Evolutionary conservation across 1,139 yeast species (phyloP).

Genomic region (Tardiomyces depauwii): DNA sequence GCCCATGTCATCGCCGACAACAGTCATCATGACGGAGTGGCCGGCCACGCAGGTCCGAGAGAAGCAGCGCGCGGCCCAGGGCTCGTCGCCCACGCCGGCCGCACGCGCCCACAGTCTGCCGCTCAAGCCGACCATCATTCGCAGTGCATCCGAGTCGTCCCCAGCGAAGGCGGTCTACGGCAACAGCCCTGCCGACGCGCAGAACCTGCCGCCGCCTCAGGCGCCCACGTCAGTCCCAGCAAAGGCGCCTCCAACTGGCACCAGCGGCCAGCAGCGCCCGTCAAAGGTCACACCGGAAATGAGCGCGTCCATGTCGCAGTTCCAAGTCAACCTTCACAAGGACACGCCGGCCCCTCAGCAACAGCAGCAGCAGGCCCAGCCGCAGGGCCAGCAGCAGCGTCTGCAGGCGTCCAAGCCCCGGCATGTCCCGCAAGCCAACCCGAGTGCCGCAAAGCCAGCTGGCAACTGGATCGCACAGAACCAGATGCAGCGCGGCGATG

Average conservation of each 20-base stretch:
- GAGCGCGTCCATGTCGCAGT: slow-evolving; percentile 20
- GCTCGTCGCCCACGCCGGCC: neutral
- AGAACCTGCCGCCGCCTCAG: slow-evolving; percentile 1
- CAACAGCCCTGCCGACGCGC: slow-evolving; percentile 4
- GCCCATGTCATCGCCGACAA: neutral
- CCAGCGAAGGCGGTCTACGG: slow-evolving; percentile 22
- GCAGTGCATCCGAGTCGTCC: slow-evolving; percentile 9
- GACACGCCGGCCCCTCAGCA: neutral
- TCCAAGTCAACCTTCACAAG: slow-evolving; percentile 18
- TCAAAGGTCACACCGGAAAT: slow-evolving; percentile 16
- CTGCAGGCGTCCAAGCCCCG: too few relatives aligned
- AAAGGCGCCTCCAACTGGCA: slow-evolving; percentile 2
- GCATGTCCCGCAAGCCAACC: too few relatives aligned
- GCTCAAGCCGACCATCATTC: neutral
- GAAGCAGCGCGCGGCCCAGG: neutral
- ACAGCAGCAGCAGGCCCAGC: neutral
- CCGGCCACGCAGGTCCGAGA: neutral
- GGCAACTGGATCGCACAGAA: neutral
- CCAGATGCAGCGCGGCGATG: neutral
- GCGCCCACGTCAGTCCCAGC: slow-evolving; percentile 6
- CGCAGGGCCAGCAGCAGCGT: neutral
- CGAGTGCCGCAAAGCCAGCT: too few relatives aligned
- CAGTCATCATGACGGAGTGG: neutral
- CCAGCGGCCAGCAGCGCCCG: neutral
- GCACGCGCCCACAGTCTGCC: neutral